Evolutionary conservation across 352 stramenopile species (phyloP).

Genomic region (Aphanomyces cochlioides): DNA sequence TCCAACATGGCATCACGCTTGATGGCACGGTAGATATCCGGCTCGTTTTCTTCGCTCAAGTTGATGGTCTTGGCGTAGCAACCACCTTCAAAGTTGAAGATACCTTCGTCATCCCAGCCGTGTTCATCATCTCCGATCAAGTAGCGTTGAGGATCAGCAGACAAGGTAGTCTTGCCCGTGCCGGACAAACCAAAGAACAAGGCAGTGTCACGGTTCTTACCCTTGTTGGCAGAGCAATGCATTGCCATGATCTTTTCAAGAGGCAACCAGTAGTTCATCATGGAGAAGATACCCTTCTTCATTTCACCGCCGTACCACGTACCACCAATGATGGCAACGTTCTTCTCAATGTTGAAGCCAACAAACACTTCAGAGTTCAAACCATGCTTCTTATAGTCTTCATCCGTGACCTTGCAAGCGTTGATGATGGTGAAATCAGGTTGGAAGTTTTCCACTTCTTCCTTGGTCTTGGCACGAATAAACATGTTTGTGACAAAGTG

Average conservation of each 20-base stretch:
- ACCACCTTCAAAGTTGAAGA: conserved; percentile 99
- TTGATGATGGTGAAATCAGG: conserved; percentile 98
- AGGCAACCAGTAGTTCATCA: conserved; percentile 99
- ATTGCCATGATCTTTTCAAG: conserved; percentile 95
- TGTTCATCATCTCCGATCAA: conserved; percentile 90
- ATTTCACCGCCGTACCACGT: conserved; percentile 98
- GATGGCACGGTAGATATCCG: conserved; percentile 98
- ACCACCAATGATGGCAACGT: conserved; percentile 92
- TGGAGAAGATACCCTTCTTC: conserved; percentile 98
- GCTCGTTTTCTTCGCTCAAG: conserved; percentile 93
- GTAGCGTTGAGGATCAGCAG: conserved; percentile 82
- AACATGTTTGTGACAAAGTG: conserved; percentile 98
- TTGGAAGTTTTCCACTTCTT: conserved; percentile 91
- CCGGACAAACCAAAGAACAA: conserved; percentile 96
- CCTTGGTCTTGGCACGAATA: conserved; percentile 72
- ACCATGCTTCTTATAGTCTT: conserved; percentile 92
- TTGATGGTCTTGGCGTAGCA: conserved; percentile 99
- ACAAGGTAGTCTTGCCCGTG: conserved; percentile 90
- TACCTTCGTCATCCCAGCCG: conserved; percentile 96
- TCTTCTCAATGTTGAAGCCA: conserved; percentile 96
- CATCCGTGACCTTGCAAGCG: conserved; percentile 93
- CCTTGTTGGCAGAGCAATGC: conserved; percentile 98
- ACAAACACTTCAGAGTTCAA: conserved; percentile 96
- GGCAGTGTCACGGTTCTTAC: conserved; percentile 93
- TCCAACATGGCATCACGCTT: conserved; percentile 95